These are phyloP conservation scores for Solanum gandarillasii DNA, from an alignment of 257 asterid species.

Conservation along the genomic window DNA sequence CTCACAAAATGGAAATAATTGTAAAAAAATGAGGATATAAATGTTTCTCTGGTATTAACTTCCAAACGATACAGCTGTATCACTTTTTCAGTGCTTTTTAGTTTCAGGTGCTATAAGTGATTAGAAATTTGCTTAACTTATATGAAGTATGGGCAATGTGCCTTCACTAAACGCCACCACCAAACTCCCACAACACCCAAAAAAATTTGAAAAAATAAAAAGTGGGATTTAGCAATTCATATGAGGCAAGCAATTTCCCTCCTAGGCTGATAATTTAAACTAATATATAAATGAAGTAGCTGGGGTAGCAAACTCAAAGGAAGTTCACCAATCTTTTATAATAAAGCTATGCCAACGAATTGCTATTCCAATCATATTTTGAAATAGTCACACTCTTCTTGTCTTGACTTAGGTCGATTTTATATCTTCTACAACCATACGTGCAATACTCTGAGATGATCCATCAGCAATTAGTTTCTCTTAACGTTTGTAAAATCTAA, in stretches of 20 bases:
- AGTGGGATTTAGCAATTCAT: neutral
- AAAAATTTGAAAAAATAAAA: neutral
- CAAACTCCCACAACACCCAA: neutral
- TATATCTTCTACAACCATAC: neutral
- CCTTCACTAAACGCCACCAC: neutral
- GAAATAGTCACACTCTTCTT: neutral
- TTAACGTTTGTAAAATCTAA: neutral
- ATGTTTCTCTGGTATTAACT: neutral
- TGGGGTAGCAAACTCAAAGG: neutral
- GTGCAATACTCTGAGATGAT: neutral
- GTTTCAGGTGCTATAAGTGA: neutral
- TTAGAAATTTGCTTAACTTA: neutral
- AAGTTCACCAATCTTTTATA: neutral
- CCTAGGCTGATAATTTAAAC: neutral
- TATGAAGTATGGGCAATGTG: neutral
- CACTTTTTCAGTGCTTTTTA: neutral
- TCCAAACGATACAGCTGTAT: neutral
- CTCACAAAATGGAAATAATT: neutral
- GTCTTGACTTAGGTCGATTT: neutral
- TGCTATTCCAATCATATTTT: neutral
- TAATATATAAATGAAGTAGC: neutral
- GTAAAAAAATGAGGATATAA: neutral
- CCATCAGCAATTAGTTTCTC: neutral
- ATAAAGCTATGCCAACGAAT: neutral
- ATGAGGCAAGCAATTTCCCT: neutral